Conservation (phyloP, 2,329 filamentous ascomycete genomes). For the Mycosphaerella sp. region DNA sequence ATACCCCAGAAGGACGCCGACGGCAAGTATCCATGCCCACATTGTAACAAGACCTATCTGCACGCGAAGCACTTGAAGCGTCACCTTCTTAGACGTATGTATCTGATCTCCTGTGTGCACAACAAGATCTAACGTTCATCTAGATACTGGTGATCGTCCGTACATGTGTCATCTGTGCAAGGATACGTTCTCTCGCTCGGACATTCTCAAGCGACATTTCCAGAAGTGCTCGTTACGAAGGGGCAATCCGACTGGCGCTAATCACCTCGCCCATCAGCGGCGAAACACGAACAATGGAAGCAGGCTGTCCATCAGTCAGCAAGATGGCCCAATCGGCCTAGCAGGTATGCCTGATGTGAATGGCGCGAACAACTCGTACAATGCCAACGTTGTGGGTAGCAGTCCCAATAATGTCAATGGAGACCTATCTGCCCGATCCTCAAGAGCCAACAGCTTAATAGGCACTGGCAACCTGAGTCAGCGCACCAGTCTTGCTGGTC, state of each 20-base stretch:
- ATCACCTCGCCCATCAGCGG: constrained; percentile 71
- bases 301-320: constrained; percentile 33
- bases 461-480: constrained; percentile 34
- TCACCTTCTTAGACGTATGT: constrained; percentile 92
- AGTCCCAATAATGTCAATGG: constrained; percentile 33
- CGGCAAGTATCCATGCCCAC: constrained; percentile 95
- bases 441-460: constrained; percentile 46
- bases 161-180: constrained; percentile 98
- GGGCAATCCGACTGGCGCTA: constrained; percentile 90
- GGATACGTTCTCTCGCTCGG: constrained; percentile 95
- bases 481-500: constrained; percentile 30
- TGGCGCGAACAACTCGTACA: constrained; percentile 25
- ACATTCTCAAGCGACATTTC: constrained; percentile 98
- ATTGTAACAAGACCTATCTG: constrained; percentile 97
- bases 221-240: constrained; percentile 97
- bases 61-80: constrained; percentile 97
- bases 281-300: constrained; percentile 45
- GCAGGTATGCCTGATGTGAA: constrained; percentile 32
- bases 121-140: constrained; percentile 32
- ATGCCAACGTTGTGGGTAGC: constrained; percentile 27
- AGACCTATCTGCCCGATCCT: constrained; percentile 43
- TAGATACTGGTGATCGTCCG: constrained; percentile 94
- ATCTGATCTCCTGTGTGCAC: background rate
- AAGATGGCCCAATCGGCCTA: constrained; percentile 33
- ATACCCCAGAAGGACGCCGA: constrained; percentile 94